Base-by-base conservation (phyloP, 345 rosid species). In the Durio zibethinus region DNA sequence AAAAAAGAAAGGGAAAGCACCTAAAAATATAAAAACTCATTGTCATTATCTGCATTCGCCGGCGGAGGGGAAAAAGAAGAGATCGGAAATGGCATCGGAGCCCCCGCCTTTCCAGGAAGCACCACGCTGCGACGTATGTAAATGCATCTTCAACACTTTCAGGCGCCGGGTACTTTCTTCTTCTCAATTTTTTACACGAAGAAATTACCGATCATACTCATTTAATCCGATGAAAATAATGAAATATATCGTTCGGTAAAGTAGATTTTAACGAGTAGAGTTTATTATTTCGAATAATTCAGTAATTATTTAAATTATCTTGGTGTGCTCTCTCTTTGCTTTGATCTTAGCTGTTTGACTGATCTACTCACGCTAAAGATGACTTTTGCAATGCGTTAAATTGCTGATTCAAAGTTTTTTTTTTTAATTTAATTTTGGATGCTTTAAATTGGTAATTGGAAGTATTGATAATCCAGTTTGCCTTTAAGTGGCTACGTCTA, bases 131-230 rank as follows among this genome's bases (percentile, higher is more conserved):
- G 93, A 90, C 77, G 93, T 90, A 79, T 92, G 94, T 74, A 89
- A 89, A 79, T 90, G 97, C 87, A 89, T 90, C 84, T 92, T 92
- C 87, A 88, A 83, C 85, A 78, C 94, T 77, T 90, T 92, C 90
- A 79, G 91, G 69, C 86, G 94, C 71, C 90, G 93, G 79, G 93
- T 92, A 86, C 36, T 38, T 68, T 57, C 67, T 18, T 75, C n/a
- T 27, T 66, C 20, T 18, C 3, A 5, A 11, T 18, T 53, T 54
- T 50, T 47, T 69, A 20, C 33, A 72, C 43, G n/a, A 52, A 31
- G 52, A 33, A 72, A 33, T n/a, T 21, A 5, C 31, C 45, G 29
- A 33, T 33, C 61, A 52, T 10, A 33, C 50, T 33, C 27, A 52
- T 52, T 52, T 33, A 11, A 11, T 52, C 45, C 16, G 74, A 48